Base-by-base conservation (phyloP, 2,329 filamentous ascomycete genomes). In the Acrocalymma vagum region DNA sequence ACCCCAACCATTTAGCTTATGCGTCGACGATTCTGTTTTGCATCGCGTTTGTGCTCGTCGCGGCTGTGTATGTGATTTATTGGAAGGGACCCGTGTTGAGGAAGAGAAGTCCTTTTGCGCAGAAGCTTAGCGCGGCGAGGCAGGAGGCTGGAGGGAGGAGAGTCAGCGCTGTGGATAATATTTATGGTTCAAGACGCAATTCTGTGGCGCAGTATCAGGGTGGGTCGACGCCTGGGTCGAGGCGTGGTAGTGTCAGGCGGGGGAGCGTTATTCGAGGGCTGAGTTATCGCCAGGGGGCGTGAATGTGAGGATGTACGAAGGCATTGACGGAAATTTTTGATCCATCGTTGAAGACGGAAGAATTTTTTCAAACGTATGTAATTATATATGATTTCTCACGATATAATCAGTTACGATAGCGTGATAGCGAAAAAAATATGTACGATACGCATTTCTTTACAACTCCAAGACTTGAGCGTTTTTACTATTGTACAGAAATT, bases 21-120 rank as follows among this genome's bases (percentile, higher is more conserved):
- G 81, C 82, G 0, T 81, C 78, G 17, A 80, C 79, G 0, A 74
- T 84, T n/a, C 74, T 85, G 0, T 78, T 74, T 10, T 72, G 64
- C 21, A 65, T 84, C 28, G 72, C 77, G 0, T 54, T 78, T 3
- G 69, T 83, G 3, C 67, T 68, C 8, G 65, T 67, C 1, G 50
- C 61, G 1, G 65, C 63, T 0, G 59, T 80, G 2, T 55, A 81
- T 14, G 72, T 84, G 5, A 73, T 78, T 8, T 71, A 78, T 28
- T 78, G 74, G 72, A 79, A 82, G 51, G 82, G 82, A 0, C 79
- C 80, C 0, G 65, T 63, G 3, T 72, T 85, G 20, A 71, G 82
- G 5, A 73, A 71, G 39, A 69, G 72, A 9, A 80, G 76, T 36
- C 73, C 77, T 5, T 83, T 84, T 51, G 81, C 81, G 0, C 73